These are phyloP conservation scores for Saturnispora silvae DNA, from an alignment of 805 yeast species.

Conservation along the genomic window DNA sequence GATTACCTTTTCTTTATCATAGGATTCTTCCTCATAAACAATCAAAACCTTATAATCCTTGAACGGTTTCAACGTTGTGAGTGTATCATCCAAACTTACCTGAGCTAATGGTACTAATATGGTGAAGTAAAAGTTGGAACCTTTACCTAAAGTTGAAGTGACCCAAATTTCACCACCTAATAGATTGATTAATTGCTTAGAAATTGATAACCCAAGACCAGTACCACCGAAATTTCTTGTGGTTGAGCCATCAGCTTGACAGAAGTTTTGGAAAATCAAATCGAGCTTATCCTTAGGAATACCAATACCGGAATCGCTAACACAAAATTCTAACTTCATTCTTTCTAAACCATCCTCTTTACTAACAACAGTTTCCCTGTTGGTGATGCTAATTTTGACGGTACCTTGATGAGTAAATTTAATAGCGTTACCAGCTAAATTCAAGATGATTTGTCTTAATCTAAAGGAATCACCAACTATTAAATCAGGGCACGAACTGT, in stretches of 20 bases:
- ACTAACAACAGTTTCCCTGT: conserved; percentile 25
- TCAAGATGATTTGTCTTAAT: conserved; percentile 75
- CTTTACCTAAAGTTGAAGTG: conserved; percentile 65
- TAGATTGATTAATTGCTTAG: conserved; percentile 74
- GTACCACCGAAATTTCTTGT: conserved; percentile 92
- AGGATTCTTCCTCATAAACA: conserved; percentile 53
- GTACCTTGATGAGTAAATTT: conserved; percentile 78
- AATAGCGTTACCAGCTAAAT: conserved; percentile 82
- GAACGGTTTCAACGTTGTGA: conserved; percentile 65
- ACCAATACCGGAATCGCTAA: conserved; percentile 85
- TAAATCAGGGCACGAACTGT: conserved; percentile 78
- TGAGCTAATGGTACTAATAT: conserved; percentile 67
- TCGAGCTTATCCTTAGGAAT: conserved; percentile 78
- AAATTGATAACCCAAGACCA: conserved; percentile 79
- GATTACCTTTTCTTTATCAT: conserved; percentile 30
- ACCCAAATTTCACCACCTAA: conserved; percentile 97
- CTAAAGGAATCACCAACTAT: conserved; percentile 85
- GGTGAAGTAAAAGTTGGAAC: conserved; percentile 77
- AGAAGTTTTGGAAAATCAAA: conserved; percentile 77
- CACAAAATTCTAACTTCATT: conserved; percentile 66
- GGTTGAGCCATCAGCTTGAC: conserved; percentile 91
- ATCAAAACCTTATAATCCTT: conserved; percentile 59
- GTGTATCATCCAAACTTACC: conserved; percentile 48
- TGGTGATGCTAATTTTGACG: conserved; percentile 58
- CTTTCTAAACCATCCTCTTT: conserved; percentile 28